Evolutionary conservation across 345 rosid genomes (phyloP), one percentile per base, ranked within the genome.

Genomic region (Melastoma malabathricum): DNA sequence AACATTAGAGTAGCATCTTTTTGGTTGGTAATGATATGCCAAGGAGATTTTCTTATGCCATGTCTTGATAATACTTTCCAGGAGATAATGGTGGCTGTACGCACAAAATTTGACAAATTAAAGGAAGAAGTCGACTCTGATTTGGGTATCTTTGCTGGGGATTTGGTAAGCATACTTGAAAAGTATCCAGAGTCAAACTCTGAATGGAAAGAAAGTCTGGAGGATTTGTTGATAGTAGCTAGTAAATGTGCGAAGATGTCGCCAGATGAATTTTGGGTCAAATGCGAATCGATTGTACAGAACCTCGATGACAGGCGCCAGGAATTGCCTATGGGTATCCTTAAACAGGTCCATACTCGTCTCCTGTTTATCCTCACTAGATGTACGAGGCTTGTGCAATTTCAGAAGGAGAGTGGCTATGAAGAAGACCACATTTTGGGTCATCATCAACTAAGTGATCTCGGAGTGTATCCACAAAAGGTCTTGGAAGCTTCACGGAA

Each of bases 81-180:
- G 98, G 97, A 92, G 78, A 61, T 82, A 59, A 73, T 84, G 89
- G 65, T 75, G 44, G 96, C 90, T 18, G 77, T 83, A 47, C 80
- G 84, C 59, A 76, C 80, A 4, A 92, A 87, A 67, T 92, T 92
- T 61, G 88, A 82, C 60, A 79, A 61, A 64, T 67, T 87, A 55
- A 92, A 92, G 77, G 98, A 84, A 60, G 98, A 92, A 61, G 98
- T 92, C 46, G 65, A 87, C 71, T 66, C 81, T 47, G 98, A 92
- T 71, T 73, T 92, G 54, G 94, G 90, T 58, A 70, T 92, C 43
- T 81, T 82, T 65, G 98, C 90, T 47, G 95, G 90, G 8, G 94
- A 87, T 66, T 68, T 87, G 68, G 90, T 92, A 59, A 75, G 80
- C 16, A 84, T 75, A 59, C 84, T 92, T 22, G 88, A 84, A 64